Evolutionary conservation across 257 asterid genomes (phyloP).

Genomic region (Coffea canephora): DNA sequence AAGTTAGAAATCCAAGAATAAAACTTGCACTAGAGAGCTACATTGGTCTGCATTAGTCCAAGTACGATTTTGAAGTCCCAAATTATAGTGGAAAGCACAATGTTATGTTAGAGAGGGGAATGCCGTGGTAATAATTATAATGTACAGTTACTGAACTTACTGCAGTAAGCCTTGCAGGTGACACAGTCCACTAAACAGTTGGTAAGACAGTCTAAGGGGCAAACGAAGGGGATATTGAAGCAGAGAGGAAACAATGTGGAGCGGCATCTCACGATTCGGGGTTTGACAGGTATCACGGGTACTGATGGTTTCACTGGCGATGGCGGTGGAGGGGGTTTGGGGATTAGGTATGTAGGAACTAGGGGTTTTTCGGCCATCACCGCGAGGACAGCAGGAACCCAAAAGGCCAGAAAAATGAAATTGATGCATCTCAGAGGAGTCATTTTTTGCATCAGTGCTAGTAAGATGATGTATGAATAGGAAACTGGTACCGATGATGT

Average conservation of each 20-base stretch:
- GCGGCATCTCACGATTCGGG: slow-evolving; percentile 13
- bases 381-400: background rate
- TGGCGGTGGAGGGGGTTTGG: background rate
- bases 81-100: no score
- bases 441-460: no score
- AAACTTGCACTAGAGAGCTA: background rate
- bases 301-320: background rate
- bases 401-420: background rate
- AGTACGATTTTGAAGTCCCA: no score
- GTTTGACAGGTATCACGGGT: background rate
- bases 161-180: slow-evolving; percentile 20
- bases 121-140: no score
- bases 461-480: no score
- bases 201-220: slow-evolving; percentile 13
- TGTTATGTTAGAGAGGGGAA: no score
- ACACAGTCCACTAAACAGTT: slow-evolving; percentile 17
- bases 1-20: background rate
- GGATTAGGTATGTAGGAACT: no score
- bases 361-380: background rate
- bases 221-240: background rate
- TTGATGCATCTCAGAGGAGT: no score
- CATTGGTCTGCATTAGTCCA: no score
- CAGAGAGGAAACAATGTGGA: background rate
- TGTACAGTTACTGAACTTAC: background rate
- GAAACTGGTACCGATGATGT: no score